A percentile compares a stretch with the other conserved stretches of the same genome.
These are phyloP conservation scores for Viridothelium virens DNA, from an alignment of 495 filamentous ascomycete genomes.

Conservation along the genomic window DNA sequence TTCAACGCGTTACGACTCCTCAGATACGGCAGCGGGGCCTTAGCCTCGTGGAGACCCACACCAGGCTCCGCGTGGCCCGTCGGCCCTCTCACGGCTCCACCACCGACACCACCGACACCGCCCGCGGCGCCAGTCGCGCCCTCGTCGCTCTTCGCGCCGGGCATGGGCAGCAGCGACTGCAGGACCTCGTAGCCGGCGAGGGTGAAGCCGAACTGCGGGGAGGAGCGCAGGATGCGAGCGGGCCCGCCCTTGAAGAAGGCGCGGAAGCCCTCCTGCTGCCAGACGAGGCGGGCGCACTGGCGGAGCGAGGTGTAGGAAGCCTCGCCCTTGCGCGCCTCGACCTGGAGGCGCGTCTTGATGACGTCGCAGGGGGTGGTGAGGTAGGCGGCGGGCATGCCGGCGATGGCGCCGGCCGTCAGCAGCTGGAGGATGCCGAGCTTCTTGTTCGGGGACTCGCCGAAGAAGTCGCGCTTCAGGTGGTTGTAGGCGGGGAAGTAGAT, in stretches of 20 bases:
- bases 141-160: slow-evolving; percentile 49
- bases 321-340: slow-evolving; percentile 94
- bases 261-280: slow-evolving; percentile 81
- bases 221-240: slow-evolving; percentile 85
- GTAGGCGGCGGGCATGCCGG: slow-evolving; percentile 97
- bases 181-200: slow-evolving; percentile 90
- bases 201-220: slow-evolving; percentile 96
- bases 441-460: slow-evolving; percentile 82
- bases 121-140: slow-evolving; percentile 15
- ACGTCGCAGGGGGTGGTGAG: slow-evolving; percentile 96
- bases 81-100: slow-evolving; percentile 21
- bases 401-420: slow-evolving; percentile 88
- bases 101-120: too few species aligned
- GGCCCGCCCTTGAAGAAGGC: slow-evolving; percentile 99
- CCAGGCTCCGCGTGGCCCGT: slow-evolving; percentile 46
- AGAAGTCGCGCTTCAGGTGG: slow-evolving; percentile 87
- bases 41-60: slow-evolving; percentile 50
- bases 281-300: slow-evolving; percentile 76
- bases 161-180: slow-evolving; percentile 74
- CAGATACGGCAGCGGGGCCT: slow-evolving; percentile 67
- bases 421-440: slow-evolving; percentile 89
- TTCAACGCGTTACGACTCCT: slow-evolving; percentile 91
- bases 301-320: slow-evolving; percentile 75
- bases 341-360: slow-evolving; percentile 96
- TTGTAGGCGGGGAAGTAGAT: slow-evolving; percentile 98